Evolutionary conservation across 345 rosid genomes (phyloP), one percentile per base, ranked within the genome.

Genomic region (Populus tremula): DNA sequence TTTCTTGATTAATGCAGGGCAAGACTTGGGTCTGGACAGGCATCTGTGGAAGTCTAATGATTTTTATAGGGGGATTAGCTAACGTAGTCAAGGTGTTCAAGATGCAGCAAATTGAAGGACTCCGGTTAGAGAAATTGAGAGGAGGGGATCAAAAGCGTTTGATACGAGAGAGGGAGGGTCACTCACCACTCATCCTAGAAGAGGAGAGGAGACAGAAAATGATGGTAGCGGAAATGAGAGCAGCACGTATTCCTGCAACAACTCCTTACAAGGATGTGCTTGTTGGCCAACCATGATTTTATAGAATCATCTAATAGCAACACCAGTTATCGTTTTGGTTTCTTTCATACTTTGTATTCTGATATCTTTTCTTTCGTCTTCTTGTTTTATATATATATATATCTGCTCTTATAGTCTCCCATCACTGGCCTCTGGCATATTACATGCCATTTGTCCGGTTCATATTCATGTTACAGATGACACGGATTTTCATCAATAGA

Each of bases 21-120:
- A 69, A n/a, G 62, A 89, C 72, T 18, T 87, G 87, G 90, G 67
- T 88, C 4, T 92, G 91, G 94, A 77, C 88, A 64, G 88, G 90
- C 6, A 84, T 90, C 7, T 79, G 76, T 1, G 93, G 94, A 8
- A 80, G 92, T 78, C 33, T 89, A 47, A 53, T 89, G 78, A 82
- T 93, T 20, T 80, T 87, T 63, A 39, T 81, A 0, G 94, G 90
- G 65, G 98, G 97, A 72, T 69, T 91, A 25, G 78, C 84, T 39
- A 93, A 92, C 29, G 88, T 87, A 4, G 88, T 88, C 6, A 95
- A 90, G 80, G 93, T 95, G 74, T 91, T 93, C 86, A 88, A 90
- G 84, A 88, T 93, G 81, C 90, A 89, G 69, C 94, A 90, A 63
- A 72, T 80, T 10, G 76, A 67, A 17, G 89, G 86, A 11, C 78